Base-by-base conservation (phyloP, 176 grass and related monocot genomes). In the Alopecurus myosuroides region DNA sequence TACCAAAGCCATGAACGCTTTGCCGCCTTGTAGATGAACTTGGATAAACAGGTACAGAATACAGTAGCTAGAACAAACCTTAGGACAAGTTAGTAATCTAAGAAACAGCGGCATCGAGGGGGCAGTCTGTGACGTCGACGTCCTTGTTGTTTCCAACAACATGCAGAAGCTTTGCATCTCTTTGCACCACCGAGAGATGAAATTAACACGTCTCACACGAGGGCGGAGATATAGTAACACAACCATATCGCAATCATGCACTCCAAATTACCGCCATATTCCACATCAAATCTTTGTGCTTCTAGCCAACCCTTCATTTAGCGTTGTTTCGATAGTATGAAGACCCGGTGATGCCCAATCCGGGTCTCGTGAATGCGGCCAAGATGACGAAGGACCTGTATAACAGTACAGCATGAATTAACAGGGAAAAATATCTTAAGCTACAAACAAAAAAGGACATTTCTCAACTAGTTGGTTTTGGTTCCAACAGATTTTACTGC, bases 311-410 rank as follows among this genome's bases (percentile, higher is more conserved):
- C 67, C 6, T 46, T 74, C 37, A 61, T 74, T 83, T 53, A 83
- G 39, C 42, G 53, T 61, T 88, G 85, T 63, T 94, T 98, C 34
- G n/a, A n/a, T n/a, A 98, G 85, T n/a, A 86, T 92, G n/a, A 98
- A 83, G 49, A 98, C 96, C 35, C 91, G 90, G 62, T 98, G 87
- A 74, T 79, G 88, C n/a, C 96, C 89, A 26, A 95, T 82, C 78
- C 93, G 76, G 51, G 77, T 76, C 89, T 98, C 96, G 22, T 92
- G 91, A 82, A 95, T 85, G 70, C 93, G 91, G 3, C 95, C 91
- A 74, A 98, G 91, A 90, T 98, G 95, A n/a, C 96, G 88, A 81
- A 98, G 93, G 44, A 98, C 89, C 96, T 98, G 81, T 29, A 86
- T 25, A 52, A 30, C 20, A 88, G 42, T 83, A 31, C 82, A 20